Conservation (phyloP, 2,329 filamentous ascomycete species). For the Aspergillus sp. region DNA sequence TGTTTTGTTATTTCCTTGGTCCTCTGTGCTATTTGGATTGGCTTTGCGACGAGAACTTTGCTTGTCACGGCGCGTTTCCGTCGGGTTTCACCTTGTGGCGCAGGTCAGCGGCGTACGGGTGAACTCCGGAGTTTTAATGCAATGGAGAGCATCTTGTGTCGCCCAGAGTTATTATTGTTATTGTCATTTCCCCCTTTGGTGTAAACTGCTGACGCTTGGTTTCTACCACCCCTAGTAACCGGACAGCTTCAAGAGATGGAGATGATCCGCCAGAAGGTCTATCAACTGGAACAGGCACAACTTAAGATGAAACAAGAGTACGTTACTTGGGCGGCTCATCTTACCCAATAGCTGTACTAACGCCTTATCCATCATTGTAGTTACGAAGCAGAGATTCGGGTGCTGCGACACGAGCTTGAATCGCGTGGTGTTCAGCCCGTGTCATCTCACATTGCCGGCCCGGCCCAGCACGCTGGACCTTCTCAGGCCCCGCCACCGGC, state of each 20-base stretch:
- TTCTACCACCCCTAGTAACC: constrained; percentile 62
- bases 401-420: constrained; percentile 85
- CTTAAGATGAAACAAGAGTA: constrained; percentile 89
- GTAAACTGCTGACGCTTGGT: constrained; percentile 19
- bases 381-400: constrained; percentile 88
- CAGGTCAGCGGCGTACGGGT: background rate
- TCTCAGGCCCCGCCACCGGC: constrained; percentile 81
- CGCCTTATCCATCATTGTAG: constrained; percentile 49
- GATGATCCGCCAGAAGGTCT: constrained; percentile 89
- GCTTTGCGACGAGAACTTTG: background rate
- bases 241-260: constrained; percentile 94
- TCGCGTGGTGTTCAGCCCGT: constrained; percentile 64
- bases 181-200: background rate
- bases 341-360: constrained; percentile 20
- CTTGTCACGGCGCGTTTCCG: background rate
- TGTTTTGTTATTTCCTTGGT: constrained; percentile 46
- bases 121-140: background rate
- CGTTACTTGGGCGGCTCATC: constrained; percentile 36
- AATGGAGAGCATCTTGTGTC: background rate
- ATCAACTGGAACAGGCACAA: constrained; percentile 86
- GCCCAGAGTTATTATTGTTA: background rate
- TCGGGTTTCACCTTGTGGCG: background rate
- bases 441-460: constrained; percentile 70
- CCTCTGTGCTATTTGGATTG: background rate
- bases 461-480: constrained; percentile 75